Evolutionary conservation across 768 basidiomycete genomes (phyloP), one percentile per base, ranked within the genome.

Genomic region (Termitomyces sp.): DNA sequence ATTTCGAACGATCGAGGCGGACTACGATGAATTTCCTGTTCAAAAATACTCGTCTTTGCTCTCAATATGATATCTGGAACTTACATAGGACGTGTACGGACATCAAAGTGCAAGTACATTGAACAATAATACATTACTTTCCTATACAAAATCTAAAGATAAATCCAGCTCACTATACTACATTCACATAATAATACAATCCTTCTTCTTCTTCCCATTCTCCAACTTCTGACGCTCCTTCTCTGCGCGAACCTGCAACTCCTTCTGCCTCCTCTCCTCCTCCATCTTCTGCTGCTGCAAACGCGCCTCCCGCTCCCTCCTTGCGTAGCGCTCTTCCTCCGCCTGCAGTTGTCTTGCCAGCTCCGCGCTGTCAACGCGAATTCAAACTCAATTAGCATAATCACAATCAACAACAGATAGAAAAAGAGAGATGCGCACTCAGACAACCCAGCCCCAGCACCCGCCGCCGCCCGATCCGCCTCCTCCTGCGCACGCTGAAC

Each of bases 261-360:
- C 64, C 57, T 65, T 64, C 62, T 64, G 65, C 46, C 59, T 64
- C 42, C 55, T 67, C 60, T 67, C 61, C 30, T 66, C 66, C 51
- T 71, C 68, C 43, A 7, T 56, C 12, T 73, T 68, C 46, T 70
- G 68, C 46, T 71, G 68, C 3, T 65, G 71, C 2, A 68, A 56
- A 52, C 70, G 66, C 2, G 56, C 65, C 53, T 73, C 73, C 13
- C 76, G 72, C 49, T 76, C 71, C 33, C 72, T 68, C 4, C 74
- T 74, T 0, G 80, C 82, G 6, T 74, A 71, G 3, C 77, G 78
- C 44, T 95, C 86, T 71, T 95, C 94, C 62, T 93, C 90, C 0
- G 81, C 82, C 67, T 95, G 94, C 2, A 97, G 72, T 60, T 87
- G 87, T 47, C 77, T 78, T 4, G 94, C 94, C 0, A 95, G 77